A percentile compares a stretch with the other conserved stretches of the same genome.
Evolutionary conservation across 306 rosid genomes (phyloP).

Genomic region (Fragaria vesca): DNA sequence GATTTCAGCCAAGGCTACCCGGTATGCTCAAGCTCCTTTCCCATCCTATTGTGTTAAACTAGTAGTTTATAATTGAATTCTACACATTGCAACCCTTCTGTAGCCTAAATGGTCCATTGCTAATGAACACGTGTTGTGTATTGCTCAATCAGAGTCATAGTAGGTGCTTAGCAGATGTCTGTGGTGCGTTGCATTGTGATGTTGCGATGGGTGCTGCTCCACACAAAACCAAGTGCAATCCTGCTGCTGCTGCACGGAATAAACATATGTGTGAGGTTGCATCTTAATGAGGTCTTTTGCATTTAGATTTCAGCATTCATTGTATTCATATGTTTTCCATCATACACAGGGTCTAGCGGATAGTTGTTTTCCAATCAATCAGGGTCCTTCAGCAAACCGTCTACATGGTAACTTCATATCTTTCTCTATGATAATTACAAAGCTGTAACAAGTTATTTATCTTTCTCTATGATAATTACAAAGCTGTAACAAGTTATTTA

Average conservation of each 20-base stretch:
- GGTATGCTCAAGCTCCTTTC: background rate
- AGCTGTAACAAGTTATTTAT: background rate
- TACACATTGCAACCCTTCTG: background rate
- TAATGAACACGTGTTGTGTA: background rate
- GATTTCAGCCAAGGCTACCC: background rate
- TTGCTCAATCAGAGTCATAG: conserved; percentile 56
- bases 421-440: conserved; percentile 21
- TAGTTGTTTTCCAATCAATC: conserved; percentile 62
- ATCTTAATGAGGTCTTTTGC: conserved; percentile 21
- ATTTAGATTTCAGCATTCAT: conserved; percentile 3
- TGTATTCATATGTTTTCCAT: conserved; percentile 23
- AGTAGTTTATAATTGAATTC: background rate
- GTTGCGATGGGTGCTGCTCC: conserved; percentile 40
- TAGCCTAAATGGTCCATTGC: conserved; percentile 11
- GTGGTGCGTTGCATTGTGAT: conserved; percentile 83
- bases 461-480: conserved; percentile 21
- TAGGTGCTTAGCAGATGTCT: conserved; percentile 70
- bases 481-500: background rate
- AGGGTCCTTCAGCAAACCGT: conserved; percentile 62
- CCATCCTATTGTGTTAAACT: background rate
- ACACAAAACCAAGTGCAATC: conserved; percentile 67
- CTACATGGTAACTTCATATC: conserved; percentile 55
- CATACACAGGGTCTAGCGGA: conserved; percentile 56
- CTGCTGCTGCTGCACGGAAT: conserved; percentile 71
- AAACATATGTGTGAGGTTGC: conserved; percentile 81